Evolutionary conservation across 306 rosid genomes (phyloP).

Genomic region (Echinosophora koreensis): DNA sequence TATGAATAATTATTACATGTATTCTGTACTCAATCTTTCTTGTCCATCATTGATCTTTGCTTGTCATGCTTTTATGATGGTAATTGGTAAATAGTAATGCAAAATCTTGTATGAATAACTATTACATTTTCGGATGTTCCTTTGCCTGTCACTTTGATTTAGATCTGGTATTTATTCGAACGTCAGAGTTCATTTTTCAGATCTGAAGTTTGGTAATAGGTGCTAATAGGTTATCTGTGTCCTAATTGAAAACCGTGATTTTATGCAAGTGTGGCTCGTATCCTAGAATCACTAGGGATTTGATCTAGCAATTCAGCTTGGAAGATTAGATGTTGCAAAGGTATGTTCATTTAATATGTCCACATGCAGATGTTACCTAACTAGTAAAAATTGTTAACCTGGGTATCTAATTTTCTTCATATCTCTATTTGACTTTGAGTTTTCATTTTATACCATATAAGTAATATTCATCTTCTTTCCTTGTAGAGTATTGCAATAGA

Average conservation of each 20-base stretch:
- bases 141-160: slow-evolving; percentile 30
- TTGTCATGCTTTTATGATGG: slow-evolving; percentile 38
- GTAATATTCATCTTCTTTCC: slow-evolving; percentile 26
- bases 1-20: slow-evolving; percentile 13
- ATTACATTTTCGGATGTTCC: slow-evolving; percentile 26
- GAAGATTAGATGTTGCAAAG: slow-evolving; percentile 92
- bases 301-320: slow-evolving; percentile 95
- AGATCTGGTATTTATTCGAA: slow-evolving; percentile 29
- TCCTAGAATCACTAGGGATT: slow-evolving; percentile 99
- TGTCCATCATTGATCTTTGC: slow-evolving; percentile 23
- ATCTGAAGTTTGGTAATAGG: slow-evolving; percentile 28
- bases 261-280: slow-evolving; percentile 85
- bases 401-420: slow-evolving; percentile 7
- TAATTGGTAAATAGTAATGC: slow-evolving; percentile 17
- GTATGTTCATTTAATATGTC: slow-evolving; percentile 55
- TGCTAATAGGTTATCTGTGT: slow-evolving; percentile 36
- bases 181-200: slow-evolving; percentile 25
- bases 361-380: slow-evolving; percentile 27
- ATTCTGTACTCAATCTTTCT: slow-evolving; percentile 26
- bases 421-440: slow-evolving; percentile 38
- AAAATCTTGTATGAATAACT: slow-evolving; percentile 27
- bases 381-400: slow-evolving; percentile 35
- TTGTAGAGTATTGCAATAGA: slow-evolving; percentile 81
- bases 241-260: slow-evolving; percentile 42
- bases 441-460: slow-evolving; percentile 32